Evolutionary conservation across 148 eudicot species (phyloP).

Genomic region (Camellia sinensis): DNA sequence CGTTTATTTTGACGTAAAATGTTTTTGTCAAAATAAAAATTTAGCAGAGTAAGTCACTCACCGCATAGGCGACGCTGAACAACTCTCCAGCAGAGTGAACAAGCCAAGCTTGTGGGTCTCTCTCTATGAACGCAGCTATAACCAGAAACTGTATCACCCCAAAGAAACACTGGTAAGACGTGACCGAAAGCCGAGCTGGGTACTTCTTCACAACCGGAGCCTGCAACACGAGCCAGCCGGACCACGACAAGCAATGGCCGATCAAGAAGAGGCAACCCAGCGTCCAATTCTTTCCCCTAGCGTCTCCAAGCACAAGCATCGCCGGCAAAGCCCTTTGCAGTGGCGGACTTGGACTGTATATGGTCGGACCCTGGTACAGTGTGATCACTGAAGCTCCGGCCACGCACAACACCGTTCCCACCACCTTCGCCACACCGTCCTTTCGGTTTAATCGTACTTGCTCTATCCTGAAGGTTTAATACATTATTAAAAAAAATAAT

Average conservation of each 20-base stretch:
- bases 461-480: constrained; percentile 60
- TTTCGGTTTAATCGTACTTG: constrained; percentile 72
- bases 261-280: constrained; percentile 87
- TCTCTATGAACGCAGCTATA: constrained; percentile 81
- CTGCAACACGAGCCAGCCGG: constrained; percentile 94
- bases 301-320: constrained; percentile 59
- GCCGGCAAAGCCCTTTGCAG: constrained; percentile 41
- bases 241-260: constrained; percentile 94
- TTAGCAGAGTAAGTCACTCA: constrained; percentile 28
- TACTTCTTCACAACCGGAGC: constrained; percentile 84
- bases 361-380: constrained; percentile 84
- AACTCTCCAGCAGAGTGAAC: constrained; percentile 86
- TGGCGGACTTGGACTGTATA: constrained; percentile 68
- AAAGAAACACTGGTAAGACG: constrained; percentile 94
- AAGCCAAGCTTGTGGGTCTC: constrained; percentile 80
- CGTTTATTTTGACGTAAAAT: no score
- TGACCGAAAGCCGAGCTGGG: constrained; percentile 92
- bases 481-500: background rate
- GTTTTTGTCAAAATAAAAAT: no score
- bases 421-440: constrained; percentile 74
- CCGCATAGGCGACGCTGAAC: constrained; percentile 90
- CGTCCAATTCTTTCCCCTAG: constrained; percentile 83
- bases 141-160: constrained; percentile 81
- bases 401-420: constrained; percentile 69
- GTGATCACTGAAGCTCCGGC: constrained; percentile 90